Base-by-base conservation (phyloP, 495 filamentous ascomycete species). In the Trichocladium uniseriatum region DNA sequence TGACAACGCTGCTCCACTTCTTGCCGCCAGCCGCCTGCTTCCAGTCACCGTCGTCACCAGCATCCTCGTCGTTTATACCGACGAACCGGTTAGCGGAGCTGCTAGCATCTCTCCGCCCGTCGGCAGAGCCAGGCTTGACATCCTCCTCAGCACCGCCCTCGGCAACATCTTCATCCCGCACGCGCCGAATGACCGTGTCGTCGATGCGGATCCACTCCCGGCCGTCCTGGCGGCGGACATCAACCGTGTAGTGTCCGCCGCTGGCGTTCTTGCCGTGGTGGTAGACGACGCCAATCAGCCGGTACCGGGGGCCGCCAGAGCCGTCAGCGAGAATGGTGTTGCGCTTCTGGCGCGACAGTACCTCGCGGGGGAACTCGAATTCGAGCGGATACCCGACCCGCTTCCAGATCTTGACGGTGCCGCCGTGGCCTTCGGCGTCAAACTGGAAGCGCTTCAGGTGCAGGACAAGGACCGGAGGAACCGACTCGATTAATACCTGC, bases 331-430 rank as follows among this genome's bases (percentile, higher is more conserved):
- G 69, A 52, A 84, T 67, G 5, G 68, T 71, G 48, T 80, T 82
- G 38, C 89, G 80, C 56, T 79, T 83, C 48, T 80, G 76, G 16
- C 80, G 78, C 5, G 87, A 83, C 64, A 98, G 85, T n/a, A 92
- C 83, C 61, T 97, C 94, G 22, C 82, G 82, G 1, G 92, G 92
- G 53, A 98, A 88, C 62, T 95, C 92, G 32, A 97, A 77, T 57
- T 95, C 89, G 13, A 97, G 73, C 0, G 92, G 92, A 58, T 98
- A 97, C 31, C 87, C 91, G 55, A 98, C 75, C 68, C 89, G 91
- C 73, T 96, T 98, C 91, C 91, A 97, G 51, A 97, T 94, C 68
- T 98, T 98, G 59, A 95, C 86, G 1, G 89, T 94, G 11, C 89
- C 89, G 37, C 89, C 89, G 38, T 72, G 71, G 13, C 85, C 87